phyloP scores from a whole-genome alignment of 129 eudicot genomes.

The Solidago caesia region DNA sequence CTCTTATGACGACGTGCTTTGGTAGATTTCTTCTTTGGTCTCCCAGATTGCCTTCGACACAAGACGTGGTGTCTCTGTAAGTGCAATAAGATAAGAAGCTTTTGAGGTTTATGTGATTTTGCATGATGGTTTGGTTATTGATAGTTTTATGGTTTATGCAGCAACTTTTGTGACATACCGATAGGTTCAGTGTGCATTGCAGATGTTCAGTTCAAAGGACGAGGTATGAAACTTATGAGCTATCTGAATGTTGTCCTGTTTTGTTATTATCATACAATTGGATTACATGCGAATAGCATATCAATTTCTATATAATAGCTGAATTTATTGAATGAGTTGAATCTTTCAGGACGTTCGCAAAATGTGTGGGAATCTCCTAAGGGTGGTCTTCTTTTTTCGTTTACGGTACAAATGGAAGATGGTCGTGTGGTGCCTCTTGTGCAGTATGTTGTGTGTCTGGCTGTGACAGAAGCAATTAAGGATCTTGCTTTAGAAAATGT shows the following conservation, averaged over 20 bases:
- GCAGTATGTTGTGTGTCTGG: slow-evolving; percentile 85
- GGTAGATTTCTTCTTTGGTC: slow-evolving; percentile 82
- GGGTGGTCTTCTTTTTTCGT: slow-evolving; percentile 81
- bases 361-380: slow-evolving; percentile 98
- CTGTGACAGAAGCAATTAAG: slow-evolving; percentile 87
- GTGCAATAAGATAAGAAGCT: slow-evolving; percentile 13
- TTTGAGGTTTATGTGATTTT: slow-evolving; percentile 12
- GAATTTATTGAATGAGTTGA: background rate
- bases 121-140: background rate
- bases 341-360: slow-evolving; percentile 58
- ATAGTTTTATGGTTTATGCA: slow-evolving; percentile 35
- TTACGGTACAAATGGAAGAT: slow-evolving; percentile 88
- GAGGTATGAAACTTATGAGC: slow-evolving; percentile 52
- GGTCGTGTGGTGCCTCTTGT: slow-evolving; percentile 82
- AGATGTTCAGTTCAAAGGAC: slow-evolving; percentile 83
- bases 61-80: slow-evolving; percentile 82
- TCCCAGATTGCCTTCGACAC: slow-evolving; percentile 77
- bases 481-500: slow-evolving; percentile 57
- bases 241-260: background rate
- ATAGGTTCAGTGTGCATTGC: slow-evolving; percentile 83
- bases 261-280: background rate
- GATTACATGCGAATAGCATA: background rate
- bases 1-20: slow-evolving; percentile 52
- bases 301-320: background rate
- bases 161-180: slow-evolving; percentile 78